These are phyloP conservation scores for Trichothecium roseum DNA, from an alignment of 2,329 filamentous ascomycete species.

Conservation along the genomic window DNA sequence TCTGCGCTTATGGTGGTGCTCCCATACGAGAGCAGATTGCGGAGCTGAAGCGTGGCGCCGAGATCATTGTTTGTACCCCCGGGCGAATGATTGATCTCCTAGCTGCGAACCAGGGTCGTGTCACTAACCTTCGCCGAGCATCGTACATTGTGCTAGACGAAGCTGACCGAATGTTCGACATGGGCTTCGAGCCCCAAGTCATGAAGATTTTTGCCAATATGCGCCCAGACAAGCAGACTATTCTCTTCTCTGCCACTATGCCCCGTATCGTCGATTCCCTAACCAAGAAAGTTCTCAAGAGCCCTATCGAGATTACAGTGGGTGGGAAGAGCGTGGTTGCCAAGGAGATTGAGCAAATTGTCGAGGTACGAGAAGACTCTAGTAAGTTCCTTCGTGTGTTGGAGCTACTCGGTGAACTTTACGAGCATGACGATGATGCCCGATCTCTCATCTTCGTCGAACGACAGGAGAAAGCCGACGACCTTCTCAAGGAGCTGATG, in stretches of 20 bases:
- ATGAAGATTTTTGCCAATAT: conserved; percentile 93
- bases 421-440: conserved; percentile 79
- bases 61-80: conserved; percentile 91
- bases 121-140: conserved; percentile 80
- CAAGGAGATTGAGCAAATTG: conserved; percentile 86
- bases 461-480: conserved; percentile 81
- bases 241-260: conserved; percentile 94
- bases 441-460: conserved; percentile 87
- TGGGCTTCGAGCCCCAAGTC: conserved; percentile 98
- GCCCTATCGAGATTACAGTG: conserved; percentile 84
- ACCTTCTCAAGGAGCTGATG: conserved; percentile 66
- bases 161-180: conserved; percentile 98
- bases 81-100: conserved; percentile 93
- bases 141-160: conserved; percentile 95
- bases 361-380: conserved; percentile 75
- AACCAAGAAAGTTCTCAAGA: conserved; percentile 77
- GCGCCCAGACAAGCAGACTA: conserved; percentile 84
- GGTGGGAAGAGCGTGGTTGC: conserved; percentile 81
- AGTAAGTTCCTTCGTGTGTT: conserved; percentile 78
- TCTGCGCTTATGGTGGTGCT: conserved; percentile 89
- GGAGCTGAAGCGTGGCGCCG: conserved; percentile 86
- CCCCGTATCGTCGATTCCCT: conserved; percentile 85
- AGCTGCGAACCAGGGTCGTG: conserved; percentile 85
- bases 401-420: conserved; percentile 78
- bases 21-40: conserved; percentile 98